phyloP scores from a whole-genome alignment of 1,284 basidiomycete genomes.

The Pascua guehoae region DNA sequence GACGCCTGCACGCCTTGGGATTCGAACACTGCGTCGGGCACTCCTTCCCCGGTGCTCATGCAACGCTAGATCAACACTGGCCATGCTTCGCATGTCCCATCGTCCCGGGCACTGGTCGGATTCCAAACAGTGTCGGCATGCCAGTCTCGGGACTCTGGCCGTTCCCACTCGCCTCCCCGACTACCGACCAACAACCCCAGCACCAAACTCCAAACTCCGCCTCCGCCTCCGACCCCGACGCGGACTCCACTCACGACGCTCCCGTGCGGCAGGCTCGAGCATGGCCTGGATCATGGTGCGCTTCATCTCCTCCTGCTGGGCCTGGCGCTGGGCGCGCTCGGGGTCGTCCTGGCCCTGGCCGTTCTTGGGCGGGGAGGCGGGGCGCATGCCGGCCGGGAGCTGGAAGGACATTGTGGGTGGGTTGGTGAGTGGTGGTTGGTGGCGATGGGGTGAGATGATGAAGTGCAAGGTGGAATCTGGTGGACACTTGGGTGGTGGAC shows the following conservation, averaged over 20 bases:
- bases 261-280: constrained; percentile 78
- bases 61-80: too few species aligned
- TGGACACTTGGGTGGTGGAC: too few species aligned
- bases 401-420: constrained; percentile 49
- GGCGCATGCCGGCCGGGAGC: constrained; percentile 43
- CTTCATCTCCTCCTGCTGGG: constrained; percentile 61
- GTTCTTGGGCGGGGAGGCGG: constrained; percentile 21
- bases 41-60: too few species aligned
- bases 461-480: neutral
- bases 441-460: neutral
- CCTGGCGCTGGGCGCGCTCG: constrained; percentile 45
- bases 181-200: neutral
- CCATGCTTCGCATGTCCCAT: too few species aligned
- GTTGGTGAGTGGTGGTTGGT: neutral
- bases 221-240: neutral
- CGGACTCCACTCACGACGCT: constrained; percentile 68
- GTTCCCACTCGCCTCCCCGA: too few species aligned
- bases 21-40: neutral
- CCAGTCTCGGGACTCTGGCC: too few species aligned
- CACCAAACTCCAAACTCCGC: neutral
- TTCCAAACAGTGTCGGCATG: too few species aligned
- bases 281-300: constrained; percentile 75
- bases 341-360: constrained; percentile 23
- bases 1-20: neutral
- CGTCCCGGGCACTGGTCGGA: too few species aligned